A percentile compares a stretch with the other conserved stretches of the same genome.
These are phyloP conservation scores for Mortierella claussenii DNA, from an alignment of 192 early-diverging fungal genomes.

Conservation along the genomic window DNA sequence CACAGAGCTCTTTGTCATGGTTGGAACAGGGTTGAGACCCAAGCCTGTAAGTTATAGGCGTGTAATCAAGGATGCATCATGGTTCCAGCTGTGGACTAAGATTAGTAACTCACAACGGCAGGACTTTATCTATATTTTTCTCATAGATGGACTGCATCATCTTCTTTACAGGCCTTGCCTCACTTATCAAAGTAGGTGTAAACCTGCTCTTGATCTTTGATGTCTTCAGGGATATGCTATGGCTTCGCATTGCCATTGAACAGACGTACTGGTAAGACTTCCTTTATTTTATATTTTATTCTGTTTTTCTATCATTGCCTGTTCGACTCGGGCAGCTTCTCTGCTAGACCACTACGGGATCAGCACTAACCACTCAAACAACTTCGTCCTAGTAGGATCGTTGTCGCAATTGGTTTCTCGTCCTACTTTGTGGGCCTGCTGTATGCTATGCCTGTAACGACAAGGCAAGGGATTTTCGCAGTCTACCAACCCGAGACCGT, in stretches of 20 bases:
- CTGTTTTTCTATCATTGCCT: not conserved
- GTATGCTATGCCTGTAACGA: slow-evolving; percentile 48
- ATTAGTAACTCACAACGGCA: too few relatives aligned
- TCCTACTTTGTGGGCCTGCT: slow-evolving; percentile 48
- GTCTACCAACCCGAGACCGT: slow-evolving; percentile 41
- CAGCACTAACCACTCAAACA: too few relatives aligned
- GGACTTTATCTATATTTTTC: too few relatives aligned
- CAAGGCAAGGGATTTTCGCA: slow-evolving; percentile 36
- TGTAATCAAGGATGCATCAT: too few relatives aligned
- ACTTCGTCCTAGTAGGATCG: slow-evolving; percentile 25
- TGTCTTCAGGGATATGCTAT: slow-evolving; percentile 27
- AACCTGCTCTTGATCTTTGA: slow-evolving; percentile 31
- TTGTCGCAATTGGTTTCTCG: slow-evolving; percentile 48
- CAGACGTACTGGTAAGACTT: slow-evolving; percentile 37
- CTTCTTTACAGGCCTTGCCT: slow-evolving; percentile 40
- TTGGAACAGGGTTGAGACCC: slow-evolving; percentile 34
- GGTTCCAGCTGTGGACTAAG: too few relatives aligned
- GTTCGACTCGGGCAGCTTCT: too few relatives aligned
- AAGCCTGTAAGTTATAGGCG: slow-evolving; percentile 44
- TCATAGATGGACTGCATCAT: slow-evolving; percentile 53
- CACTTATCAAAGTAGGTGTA: slow-evolving; percentile 31
- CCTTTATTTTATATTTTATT: not conserved
- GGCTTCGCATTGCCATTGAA: slow-evolving; percentile 44
- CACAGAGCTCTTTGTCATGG: slow-evolving; percentile 30
- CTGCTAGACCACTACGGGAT: too few relatives aligned